A percentile compares a stretch with the other conserved stretches of the same genome.
Conservation (phyloP, 805 yeast species). For the Cyberlindnera maclurae region DNA sequence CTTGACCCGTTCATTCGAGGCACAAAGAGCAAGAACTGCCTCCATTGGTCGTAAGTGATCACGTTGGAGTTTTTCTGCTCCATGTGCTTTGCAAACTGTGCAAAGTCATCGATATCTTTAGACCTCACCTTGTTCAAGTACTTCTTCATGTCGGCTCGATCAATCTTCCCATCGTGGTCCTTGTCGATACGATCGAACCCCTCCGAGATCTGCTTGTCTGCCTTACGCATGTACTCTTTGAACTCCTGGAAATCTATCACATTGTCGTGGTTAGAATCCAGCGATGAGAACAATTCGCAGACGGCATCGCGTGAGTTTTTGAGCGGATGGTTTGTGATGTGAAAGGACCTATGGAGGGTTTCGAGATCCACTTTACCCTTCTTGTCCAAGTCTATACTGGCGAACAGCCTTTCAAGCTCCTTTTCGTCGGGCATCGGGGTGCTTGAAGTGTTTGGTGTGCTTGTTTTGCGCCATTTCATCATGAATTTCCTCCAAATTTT, state of each 20-base stretch:
- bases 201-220: constrained; percentile 62
- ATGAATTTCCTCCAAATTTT: neutral
- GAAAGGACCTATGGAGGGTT: constrained; percentile 32
- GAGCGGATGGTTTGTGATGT: constrained; percentile 51
- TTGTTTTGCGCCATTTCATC: neutral
- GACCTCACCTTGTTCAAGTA: constrained; percentile 51
- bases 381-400: constrained; percentile 34
- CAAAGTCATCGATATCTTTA: constrained; percentile 44
- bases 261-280: constrained; percentile 52
- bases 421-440: constrained; percentile 1
- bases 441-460: neutral
- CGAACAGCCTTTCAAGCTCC: constrained; percentile 27
- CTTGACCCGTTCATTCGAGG: constrained; percentile 76
- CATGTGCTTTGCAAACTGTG: constrained; percentile 42
- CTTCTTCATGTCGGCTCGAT: constrained; percentile 54
- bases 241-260: constrained; percentile 61
- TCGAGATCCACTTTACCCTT: constrained; percentile 31
- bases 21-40: constrained; percentile 73
- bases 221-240: constrained; percentile 51
- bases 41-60: constrained; percentile 79
- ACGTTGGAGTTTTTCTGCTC: constrained; percentile 50
- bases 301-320: constrained; percentile 54
- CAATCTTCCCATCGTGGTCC: constrained; percentile 67
- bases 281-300: constrained; percentile 45
- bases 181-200: constrained; percentile 66